Percentiles rank a stretch among this genome's conserved stretches.
These are phyloP conservation scores for Ophiostoma quercus DNA, from an alignment of 2,329 filamentous ascomycete species.

Conservation along the genomic window DNA sequence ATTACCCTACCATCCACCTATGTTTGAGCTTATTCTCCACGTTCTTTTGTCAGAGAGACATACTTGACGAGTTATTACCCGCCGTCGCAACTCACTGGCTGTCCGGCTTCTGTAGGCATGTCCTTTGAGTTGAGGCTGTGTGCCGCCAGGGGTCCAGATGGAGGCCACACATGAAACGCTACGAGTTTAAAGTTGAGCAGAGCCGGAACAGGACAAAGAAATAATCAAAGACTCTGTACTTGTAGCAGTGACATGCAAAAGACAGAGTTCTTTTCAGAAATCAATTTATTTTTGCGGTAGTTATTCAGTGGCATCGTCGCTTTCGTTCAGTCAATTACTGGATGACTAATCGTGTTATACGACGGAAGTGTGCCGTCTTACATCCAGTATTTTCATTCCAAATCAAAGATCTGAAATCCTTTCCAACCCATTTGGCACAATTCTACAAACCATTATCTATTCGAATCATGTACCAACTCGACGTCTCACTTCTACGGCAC, in stretches of 20 bases:
- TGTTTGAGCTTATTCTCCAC: conserved; percentile 13
- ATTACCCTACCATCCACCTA: background rate
- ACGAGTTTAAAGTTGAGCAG: conserved; percentile 23
- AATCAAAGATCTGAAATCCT: no score
- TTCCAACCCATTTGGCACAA: no score
- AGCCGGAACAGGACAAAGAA: conserved; percentile 1
- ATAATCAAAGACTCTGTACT: no score
- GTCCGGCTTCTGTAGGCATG: background rate
- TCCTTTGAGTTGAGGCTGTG: conserved; percentile 21
- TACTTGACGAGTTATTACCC: background rate
- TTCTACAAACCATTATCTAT: no score
- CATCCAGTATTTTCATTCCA: background rate
- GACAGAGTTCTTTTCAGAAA: no score
- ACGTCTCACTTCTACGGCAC: conserved; percentile 1
- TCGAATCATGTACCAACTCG: background rate
- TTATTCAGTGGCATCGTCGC: background rate
- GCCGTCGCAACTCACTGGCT: background rate
- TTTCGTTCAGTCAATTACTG: background rate
- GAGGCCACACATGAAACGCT: conserved; percentile 25
- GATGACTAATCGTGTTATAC: background rate
- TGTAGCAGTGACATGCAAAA: background rate
- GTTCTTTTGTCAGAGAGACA: background rate
- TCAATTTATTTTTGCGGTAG: no score
- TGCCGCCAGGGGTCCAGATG: conserved; percentile 6
- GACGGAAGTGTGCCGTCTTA: background rate